Conservation (phyloP, 805 yeast genomes). For the Suhomyces tanzawaensis region DNA sequence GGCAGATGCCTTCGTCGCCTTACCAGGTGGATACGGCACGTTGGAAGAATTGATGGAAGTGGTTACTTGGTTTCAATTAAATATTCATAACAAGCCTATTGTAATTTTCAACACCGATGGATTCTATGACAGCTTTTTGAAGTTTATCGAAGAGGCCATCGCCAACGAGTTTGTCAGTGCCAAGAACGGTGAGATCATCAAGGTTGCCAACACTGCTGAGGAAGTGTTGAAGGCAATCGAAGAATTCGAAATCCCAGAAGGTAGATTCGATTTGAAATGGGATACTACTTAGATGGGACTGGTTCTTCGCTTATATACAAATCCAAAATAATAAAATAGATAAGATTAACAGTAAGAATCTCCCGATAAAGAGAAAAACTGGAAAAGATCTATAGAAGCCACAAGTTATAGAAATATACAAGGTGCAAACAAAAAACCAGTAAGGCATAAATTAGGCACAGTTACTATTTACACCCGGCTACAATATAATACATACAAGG, state of each 20-base stretch:
- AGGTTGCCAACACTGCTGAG: constrained; percentile 64
- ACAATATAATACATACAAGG: too few relatives aligned
- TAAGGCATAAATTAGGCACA: too few relatives aligned
- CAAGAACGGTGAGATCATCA: constrained; percentile 64
- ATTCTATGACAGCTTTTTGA: constrained; percentile 68
- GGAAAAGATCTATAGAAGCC: too few relatives aligned
- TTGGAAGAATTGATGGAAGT: constrained; percentile 87
- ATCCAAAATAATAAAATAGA: too few relatives aligned
- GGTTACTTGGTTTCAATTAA: constrained; percentile 87
- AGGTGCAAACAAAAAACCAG: too few relatives aligned
- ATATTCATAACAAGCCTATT: constrained; percentile 80
- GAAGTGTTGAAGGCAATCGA: constrained; percentile 65
- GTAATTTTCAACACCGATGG: constrained; percentile 77
- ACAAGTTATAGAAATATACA: too few relatives aligned
- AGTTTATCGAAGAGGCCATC: constrained; percentile 59
- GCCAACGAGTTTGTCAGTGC: constrained; percentile 64
- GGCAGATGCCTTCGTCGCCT: constrained; percentile 82
- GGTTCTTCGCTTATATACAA: too few relatives aligned
- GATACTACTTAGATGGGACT: constrained; percentile 8
- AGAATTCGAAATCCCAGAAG: constrained; percentile 63
- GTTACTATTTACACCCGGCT: too few relatives aligned
- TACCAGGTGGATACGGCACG: constrained; percentile 93
- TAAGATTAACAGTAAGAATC: too few relatives aligned
- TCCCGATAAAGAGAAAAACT: too few relatives aligned
- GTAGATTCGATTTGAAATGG: constrained; percentile 76